Percentiles rank a stretch among this genome's conserved stretches.
Evolutionary conservation across 1,284 basidiomycete genomes (phyloP).

Genomic region (Peniophora sp.): DNA sequence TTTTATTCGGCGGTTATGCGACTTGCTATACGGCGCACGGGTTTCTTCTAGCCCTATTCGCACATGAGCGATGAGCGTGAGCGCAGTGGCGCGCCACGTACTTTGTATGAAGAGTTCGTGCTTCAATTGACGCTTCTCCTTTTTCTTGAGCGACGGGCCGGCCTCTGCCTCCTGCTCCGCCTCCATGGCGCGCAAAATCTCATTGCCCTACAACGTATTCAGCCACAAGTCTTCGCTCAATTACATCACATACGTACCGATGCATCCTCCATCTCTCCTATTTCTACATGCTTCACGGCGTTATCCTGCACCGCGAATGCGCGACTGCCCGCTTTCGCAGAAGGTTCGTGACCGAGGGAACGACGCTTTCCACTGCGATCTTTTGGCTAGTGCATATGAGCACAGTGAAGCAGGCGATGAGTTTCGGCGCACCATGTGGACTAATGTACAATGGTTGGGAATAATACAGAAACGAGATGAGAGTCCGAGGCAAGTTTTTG

Average conservation of each 20-base stretch:
- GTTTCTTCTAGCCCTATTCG: conserved; percentile 46
- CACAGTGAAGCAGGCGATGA: neutral
- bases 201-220: conserved; percentile 30
- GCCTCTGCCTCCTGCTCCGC: conserved; percentile 15
- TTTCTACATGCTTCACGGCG: conserved; percentile 37
- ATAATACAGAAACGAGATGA: too few relatives aligned
- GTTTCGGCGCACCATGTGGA: too few relatives aligned
- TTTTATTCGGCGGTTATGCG: conserved; percentile 62
- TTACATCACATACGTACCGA: conserved; percentile 11
- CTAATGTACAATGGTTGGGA: too few relatives aligned
- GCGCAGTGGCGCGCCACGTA: conserved; percentile 21
- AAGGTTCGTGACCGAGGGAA: conserved; percentile 37
- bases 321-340: conserved; percentile 41
- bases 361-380: conserved; percentile 35
- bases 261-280: conserved; percentile 24
- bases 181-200: conserved; percentile 30
- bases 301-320: conserved; percentile 41
- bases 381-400: conserved; percentile 40
- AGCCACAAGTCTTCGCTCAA: neutral
- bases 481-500: too few relatives aligned
- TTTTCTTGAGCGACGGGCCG: conserved; percentile 43
- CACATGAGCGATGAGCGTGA: neutral
- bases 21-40: conserved; percentile 64
- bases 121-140: conserved; percentile 59
- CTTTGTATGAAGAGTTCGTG: conserved; percentile 63